phyloP scores from a whole-genome alignment of 805 yeast species.

The Hanseniaspora valbyensis region DNA sequence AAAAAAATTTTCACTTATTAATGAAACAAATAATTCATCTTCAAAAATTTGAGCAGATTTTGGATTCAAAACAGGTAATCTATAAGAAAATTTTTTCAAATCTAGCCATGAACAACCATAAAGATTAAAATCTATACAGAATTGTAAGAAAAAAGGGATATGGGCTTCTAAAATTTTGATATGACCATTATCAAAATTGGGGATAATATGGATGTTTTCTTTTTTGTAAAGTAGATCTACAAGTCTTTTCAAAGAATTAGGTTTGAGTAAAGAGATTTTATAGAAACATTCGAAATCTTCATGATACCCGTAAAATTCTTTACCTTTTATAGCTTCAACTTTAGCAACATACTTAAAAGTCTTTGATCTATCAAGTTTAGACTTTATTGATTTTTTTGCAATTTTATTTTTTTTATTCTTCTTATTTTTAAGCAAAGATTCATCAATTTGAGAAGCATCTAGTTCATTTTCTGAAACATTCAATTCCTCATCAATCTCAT shows the following conservation, averaged over 20 bases:
- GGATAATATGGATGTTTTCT: background rate
- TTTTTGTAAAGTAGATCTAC: slow-evolving; percentile 36
- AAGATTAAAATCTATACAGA: slow-evolving; percentile 69
- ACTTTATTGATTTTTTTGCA: background rate
- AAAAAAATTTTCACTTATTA: slow-evolving; percentile 20
- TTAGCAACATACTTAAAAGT: slow-evolving; percentile 42
- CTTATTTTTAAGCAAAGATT: slow-evolving; percentile 3
- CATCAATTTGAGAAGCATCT: background rate
- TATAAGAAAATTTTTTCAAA: slow-evolving; percentile 37
- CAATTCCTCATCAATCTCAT: slow-evolving; percentile 11
- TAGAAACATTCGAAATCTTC: slow-evolving; percentile 53
- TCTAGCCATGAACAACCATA: slow-evolving; percentile 75
- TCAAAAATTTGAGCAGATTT: slow-evolving; percentile 19
- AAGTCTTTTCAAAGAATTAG: slow-evolving; percentile 45
- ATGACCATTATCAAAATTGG: slow-evolving; percentile 31
- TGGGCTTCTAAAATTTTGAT: slow-evolving; percentile 66
- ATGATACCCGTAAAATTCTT: slow-evolving; percentile 76
- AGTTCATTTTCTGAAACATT: slow-evolving; percentile 5
- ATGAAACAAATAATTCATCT: slow-evolving; percentile 1
- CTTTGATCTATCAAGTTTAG: slow-evolving; percentile 10
- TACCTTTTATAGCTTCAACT: slow-evolving; percentile 56
- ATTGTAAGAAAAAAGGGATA: slow-evolving; percentile 64
- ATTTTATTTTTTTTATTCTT: slow-evolving; percentile 2
- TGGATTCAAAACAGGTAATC: slow-evolving; percentile 43
- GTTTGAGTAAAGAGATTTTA: slow-evolving; percentile 58